Evolutionary conservation across 495 filamentous ascomycete genomes (phyloP).

Genomic region (Penicillium egyptiacum): DNA sequence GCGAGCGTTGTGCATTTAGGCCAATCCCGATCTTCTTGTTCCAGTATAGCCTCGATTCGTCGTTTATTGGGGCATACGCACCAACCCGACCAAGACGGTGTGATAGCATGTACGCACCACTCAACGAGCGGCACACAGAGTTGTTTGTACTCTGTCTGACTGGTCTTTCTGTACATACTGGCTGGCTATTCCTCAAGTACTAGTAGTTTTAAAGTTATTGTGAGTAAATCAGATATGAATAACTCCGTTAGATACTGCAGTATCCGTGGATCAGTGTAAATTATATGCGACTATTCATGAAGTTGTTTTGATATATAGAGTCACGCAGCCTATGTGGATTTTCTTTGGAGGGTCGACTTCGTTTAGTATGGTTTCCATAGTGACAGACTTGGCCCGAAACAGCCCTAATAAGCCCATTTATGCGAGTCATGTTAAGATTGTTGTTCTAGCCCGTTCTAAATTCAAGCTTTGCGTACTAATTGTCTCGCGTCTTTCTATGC

Average conservation of each 20-base stretch:
- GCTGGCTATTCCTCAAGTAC: not conserved
- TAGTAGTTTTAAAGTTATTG: not conserved
- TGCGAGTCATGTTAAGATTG: not conserved
- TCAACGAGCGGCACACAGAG: not conserved
- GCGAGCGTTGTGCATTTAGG: too few species aligned
- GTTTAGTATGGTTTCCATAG: not conserved
- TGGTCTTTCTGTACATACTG: too few species aligned
- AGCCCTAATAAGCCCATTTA: not conserved
- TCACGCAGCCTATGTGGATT: not conserved
- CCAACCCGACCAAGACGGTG: too few species aligned
- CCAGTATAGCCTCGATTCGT: too few species aligned
- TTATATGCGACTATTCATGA: too few species aligned
- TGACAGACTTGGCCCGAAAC: not conserved
- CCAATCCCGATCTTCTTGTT: too few species aligned
- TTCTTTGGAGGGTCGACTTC: not conserved
- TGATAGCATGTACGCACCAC: too few species aligned
- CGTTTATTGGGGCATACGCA: too few species aligned
- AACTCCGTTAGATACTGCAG: not conserved
- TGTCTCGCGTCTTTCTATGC: not conserved
- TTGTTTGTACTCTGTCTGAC: not conserved
- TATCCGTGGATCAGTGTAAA: not conserved
- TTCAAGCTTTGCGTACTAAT: not conserved
- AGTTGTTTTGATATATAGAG: not conserved
- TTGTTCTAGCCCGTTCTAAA: not conserved
- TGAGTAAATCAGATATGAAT: not conserved